Percentiles rank a stretch among this genome's conserved stretches.
These are phyloP conservation scores for Kalmusia sp. DNA, from an alignment of 2,329 filamentous ascomycete genomes.

Conservation along the genomic window DNA sequence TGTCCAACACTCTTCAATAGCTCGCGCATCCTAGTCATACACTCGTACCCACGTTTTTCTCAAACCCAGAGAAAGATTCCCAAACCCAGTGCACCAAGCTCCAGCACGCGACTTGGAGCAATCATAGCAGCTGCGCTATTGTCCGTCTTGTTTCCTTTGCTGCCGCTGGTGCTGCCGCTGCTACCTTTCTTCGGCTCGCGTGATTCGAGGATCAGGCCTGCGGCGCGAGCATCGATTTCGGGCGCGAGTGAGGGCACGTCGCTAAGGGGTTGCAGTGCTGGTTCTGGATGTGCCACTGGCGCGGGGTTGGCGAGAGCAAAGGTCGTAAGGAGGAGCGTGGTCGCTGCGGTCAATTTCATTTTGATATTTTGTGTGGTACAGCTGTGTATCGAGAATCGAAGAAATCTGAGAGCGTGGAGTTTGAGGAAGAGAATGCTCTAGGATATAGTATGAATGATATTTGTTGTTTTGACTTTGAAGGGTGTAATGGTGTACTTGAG, in stretches of 20 bases:
- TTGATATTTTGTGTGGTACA: constrained; percentile 3
- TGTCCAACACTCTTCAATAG: too few relatives aligned
- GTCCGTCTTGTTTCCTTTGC: constrained; percentile 15
- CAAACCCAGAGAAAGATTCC: constrained; percentile 34
- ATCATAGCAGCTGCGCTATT: constrained; percentile 25
- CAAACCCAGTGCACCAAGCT: constrained; percentile 34
- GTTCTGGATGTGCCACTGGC: constrained; percentile 24
- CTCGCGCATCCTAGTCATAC: too few relatives aligned
- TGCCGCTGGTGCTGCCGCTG: constrained; percentile 4
- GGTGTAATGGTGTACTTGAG: background rate
- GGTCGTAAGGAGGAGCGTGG: constrained; percentile 31
- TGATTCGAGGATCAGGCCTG: constrained; percentile 24
- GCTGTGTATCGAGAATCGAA: background rate
- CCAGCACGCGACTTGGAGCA: constrained; percentile 28
- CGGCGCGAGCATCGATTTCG: constrained; percentile 19
- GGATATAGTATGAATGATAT: background rate
- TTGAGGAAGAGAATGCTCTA: background rate
- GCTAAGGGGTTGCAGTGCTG: constrained; percentile 4
- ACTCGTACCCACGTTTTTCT: background rate
- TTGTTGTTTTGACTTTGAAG: background rate
- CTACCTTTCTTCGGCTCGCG: constrained; percentile 25
- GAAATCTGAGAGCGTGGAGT: background rate
- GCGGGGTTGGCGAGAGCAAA: constrained; percentile 37
- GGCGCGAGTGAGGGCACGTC: constrained; percentile 11
- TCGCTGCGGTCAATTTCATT: constrained; percentile 35